Evolutionary conservation across 768 basidiomycete genomes (phyloP), one percentile per base, ranked within the genome.

Genomic region (Boletus rubropictus): DNA sequence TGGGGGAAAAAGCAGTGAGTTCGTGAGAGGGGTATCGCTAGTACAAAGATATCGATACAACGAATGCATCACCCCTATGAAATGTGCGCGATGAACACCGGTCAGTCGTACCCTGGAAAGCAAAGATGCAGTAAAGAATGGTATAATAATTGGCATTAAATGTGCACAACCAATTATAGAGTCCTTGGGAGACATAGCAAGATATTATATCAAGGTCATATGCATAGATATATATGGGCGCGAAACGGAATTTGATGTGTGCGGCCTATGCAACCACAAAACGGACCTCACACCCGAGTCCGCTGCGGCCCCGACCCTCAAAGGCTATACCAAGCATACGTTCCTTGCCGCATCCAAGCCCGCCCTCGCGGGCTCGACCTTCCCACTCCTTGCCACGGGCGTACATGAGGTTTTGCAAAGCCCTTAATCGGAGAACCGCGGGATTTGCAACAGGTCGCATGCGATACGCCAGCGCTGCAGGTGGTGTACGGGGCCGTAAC

Each of bases 371-470:
- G 34, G 67, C 72, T 11, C 70, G 66, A 3, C 75, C 76, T 52
- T 76, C 76, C 74, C 75, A 77, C 49, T 62, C 56, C 52, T 68
- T 60, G n/a, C 69, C 75, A 4, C 67, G 65, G 50, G 66, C 66
- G 55, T 57, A 70, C 59, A 77, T 69, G 8, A 76, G 61, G 55
- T 82, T 83, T 56, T 79, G 75, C 57, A 82, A 63, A n/a, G 84
- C 84, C 59, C 72, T 73, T 34, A 85, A 58, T 4, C 82, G 69
- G 42, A 85, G 68, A 50, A 76, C 70, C 36, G 77, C 70, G 6
- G 82, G 82, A 54, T 86, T 86, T 44, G 76, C 68, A 5, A 84
- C 72, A 3, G 76, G 77, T 7, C 84, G 72, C 53, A 78, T 68
- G 24, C 83, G 74, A 54, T 74, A 72, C 5, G 63, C 59, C 42